Evolutionary conservation across 2,329 filamentous ascomycete genomes (phyloP), one percentile per base, ranked within the genome.

Genomic region (Parastagonospora avenae): DNA sequence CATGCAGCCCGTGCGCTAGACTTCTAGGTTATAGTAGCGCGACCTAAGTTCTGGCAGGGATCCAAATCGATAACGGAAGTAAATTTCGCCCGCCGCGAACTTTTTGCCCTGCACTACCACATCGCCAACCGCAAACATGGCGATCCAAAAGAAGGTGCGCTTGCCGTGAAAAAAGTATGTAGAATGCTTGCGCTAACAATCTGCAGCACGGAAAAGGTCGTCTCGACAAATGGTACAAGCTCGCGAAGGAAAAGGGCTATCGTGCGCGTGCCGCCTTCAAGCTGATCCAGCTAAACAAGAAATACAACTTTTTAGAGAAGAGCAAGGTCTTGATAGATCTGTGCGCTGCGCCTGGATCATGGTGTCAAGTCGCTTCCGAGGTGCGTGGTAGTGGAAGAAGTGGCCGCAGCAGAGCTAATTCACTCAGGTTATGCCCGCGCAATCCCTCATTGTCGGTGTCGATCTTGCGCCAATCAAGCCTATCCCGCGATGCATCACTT

Each of bases 241-340:
- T 97, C 68, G 94, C 94, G 55, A 99, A 99, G 77, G 94, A 99
- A 75, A 97, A 97, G 77, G 94, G 94, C 57, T 99, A 97, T 73
- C 84, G 94, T 68, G 93, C 94, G 55, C 85, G 94, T 83, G 92
- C 94, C 64, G 92, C 94, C 49, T 97, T 97, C 84, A 99, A 99
- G 79, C 79, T 99, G 65, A 93, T 99, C 63, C 93, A 99, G 75
- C 80, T 99, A 67, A 99, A 99, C 80, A 97, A 97, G 79, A 97
- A 97, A 74, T 99, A 96, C 88, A 90, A 91, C 63, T 99, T 99
- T 76, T 81, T 99, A 64, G 92, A 97, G 76, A 93, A 95, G 81
- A 95, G 91, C 77, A 96, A 91, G 80, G 94, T 97, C 67, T 80
- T 97, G 55, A 82, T 99, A 73, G 95, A 99, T 87, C 89, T 99